Evolutionary conservation across 257 asterid species (phyloP).

Genomic region (Nicotiana knightiana): DNA sequence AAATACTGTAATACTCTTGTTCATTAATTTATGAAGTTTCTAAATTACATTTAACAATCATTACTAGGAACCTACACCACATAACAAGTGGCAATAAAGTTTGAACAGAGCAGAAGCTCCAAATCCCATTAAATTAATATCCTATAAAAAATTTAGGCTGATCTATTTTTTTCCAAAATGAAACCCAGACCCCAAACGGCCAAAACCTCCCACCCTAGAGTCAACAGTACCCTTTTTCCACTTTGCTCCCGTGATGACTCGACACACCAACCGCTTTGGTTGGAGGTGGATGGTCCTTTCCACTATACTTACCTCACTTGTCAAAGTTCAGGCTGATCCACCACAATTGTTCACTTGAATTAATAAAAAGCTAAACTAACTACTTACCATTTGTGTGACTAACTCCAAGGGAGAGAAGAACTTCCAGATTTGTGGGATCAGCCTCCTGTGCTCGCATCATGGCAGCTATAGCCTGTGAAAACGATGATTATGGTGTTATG

Average conservation of each 20-base stretch:
- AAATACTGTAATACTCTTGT: background rate
- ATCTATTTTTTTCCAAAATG: background rate
- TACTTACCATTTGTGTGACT: conserved; percentile 97
- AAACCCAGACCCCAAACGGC: background rate
- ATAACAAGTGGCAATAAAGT: background rate
- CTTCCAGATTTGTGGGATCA: conserved; percentile 94
- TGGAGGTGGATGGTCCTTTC: background rate
- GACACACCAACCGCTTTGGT: background rate
- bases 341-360: conserved; percentile 6
- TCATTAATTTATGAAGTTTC: background rate
- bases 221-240: background rate
- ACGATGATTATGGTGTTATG: conserved; percentile 8
- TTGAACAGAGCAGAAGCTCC: background rate
- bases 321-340: background rate
- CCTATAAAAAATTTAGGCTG: background rate
- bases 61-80: background rate
- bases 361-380: conserved; percentile 5
- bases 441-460: conserved; percentile 99
- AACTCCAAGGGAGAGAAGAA: conserved; percentile 97
- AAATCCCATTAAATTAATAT: background rate
- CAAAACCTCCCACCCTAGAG: background rate
- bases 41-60: conserved; percentile 1
- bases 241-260: background rate
- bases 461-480: conserved; percentile 95
- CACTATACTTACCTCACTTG: background rate